Base-by-base conservation (phyloP, 176 grass and related monocot species). In the Musa troglodytarum region DNA sequence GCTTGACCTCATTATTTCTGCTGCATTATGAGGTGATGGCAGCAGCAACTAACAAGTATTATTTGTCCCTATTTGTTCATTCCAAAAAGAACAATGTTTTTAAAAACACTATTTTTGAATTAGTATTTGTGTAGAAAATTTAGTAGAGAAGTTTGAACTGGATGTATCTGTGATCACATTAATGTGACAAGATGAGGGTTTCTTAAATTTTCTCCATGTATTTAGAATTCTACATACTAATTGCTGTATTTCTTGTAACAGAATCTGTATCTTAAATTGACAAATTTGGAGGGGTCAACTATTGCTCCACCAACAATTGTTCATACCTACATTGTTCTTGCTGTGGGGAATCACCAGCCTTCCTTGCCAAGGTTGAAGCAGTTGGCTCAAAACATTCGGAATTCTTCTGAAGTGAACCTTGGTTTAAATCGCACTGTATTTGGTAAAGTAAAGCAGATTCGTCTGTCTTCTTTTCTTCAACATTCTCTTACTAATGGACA, bases 361-460 rank as follows among this genome's bases (percentile, higher is more conserved):
- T 92, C 93, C 13, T 22, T 82, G 63, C 83, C 85, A 81, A 92
- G 89, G 71, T 83, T 96, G 83, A 89, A 87, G 34, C 87, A 97
- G 81, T 89, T 97, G 81, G 90, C 90, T 26, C 79, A 92, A 72
- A 90, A 77, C 34, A 90, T 92, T 73, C 50, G 79, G 66, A 88
- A 88, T 88, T 96, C 93, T 28, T 96, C 93, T 78, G 90, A 82
- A 73, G 85, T 71, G 79, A 96, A 96, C 68, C 77, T 96, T 28
- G 87, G 93, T 71, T 59, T 96, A 49, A 96, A 96, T 66, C 81
- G 92, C 52, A 92, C 83, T 55, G 76, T 92, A 66, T 96, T 96
- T 84, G 93, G 90, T 49, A 84, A 63, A 86, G 93, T 96, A 82
- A 92, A 96, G 76, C 90, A 90, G 83, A 83, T 88, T 74, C 92